Evolutionary conservation across 2,329 filamentous ascomycete genomes (phyloP).

Genomic region (Purpureocillium takamizusanense): DNA sequence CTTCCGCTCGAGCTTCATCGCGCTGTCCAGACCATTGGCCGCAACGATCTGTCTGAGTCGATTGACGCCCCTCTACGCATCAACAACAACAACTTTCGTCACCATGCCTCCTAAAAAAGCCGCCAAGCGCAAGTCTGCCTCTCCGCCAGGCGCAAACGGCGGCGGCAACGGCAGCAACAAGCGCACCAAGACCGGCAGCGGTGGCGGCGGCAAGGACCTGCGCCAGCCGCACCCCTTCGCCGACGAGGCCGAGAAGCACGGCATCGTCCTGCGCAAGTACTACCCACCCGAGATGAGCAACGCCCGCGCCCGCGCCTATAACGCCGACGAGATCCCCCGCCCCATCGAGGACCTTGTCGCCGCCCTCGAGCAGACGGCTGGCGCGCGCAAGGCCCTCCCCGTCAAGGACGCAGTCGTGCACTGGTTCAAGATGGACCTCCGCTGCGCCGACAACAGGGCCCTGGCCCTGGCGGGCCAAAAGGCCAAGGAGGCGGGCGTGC

Average conservation of each 20-base stretch:
- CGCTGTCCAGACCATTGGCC: neutral
- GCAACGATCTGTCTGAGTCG: neutral
- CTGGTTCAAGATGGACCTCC: constrained; percentile 84
- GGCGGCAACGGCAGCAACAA: constrained; percentile 16
- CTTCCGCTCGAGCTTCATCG: no score
- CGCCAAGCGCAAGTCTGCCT: constrained; percentile 18
- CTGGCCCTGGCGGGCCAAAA: constrained; percentile 55
- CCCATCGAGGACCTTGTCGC: constrained; percentile 61
- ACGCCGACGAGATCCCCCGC: constrained; percentile 55
- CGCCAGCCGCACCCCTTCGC: constrained; percentile 37
- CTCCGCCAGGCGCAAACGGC: constrained; percentile 12
- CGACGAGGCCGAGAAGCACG: constrained; percentile 40
- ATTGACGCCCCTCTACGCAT: neutral
- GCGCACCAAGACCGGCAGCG: constrained; percentile 18
- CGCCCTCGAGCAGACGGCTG: constrained; percentile 52
- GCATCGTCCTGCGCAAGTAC: constrained; percentile 62
- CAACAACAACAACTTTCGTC: constrained; percentile 2
- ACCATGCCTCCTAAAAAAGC: constrained; percentile 18
- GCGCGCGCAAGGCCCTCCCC: constrained; percentile 39
- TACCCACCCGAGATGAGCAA: constrained; percentile 86
- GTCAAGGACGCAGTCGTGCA: constrained; percentile 62
- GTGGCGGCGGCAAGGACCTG: constrained; percentile 29
- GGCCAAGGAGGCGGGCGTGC: constrained; percentile 58
- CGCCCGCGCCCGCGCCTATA: constrained; percentile 66
- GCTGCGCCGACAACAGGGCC: constrained; percentile 63